These are phyloP conservation scores for Aspergillus sergii DNA, from an alignment of 2,329 filamentous ascomycete species.

Conservation along the genomic window DNA sequence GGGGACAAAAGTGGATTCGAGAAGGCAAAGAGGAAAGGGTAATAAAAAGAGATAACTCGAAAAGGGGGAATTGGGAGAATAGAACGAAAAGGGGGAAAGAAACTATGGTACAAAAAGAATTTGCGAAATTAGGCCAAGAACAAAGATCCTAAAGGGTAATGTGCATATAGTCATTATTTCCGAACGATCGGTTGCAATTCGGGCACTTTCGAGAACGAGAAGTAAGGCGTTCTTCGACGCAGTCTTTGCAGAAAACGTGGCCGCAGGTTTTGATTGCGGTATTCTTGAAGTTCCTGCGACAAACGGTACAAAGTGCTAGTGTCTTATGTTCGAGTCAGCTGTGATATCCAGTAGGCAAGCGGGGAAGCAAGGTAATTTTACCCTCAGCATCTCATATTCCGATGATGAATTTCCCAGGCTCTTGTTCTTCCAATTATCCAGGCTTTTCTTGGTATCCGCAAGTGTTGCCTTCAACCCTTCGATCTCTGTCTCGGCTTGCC, in stretches of 20 bases:
- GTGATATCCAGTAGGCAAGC: not conserved
- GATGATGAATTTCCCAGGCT: conserved; percentile 77
- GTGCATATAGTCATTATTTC: conserved; percentile 83
- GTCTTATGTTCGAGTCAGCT: conserved; percentile 54
- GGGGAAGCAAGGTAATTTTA: conserved; percentile 53
- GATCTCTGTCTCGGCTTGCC: conserved; percentile 69
- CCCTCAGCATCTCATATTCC: conserved; percentile 82
- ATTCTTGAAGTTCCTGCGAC: conserved; percentile 91
- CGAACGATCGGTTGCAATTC: conserved; percentile 89
- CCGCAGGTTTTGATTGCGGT: conserved; percentile 92
- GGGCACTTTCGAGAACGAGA: conserved; percentile 95
- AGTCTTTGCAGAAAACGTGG: conserved; percentile 89
- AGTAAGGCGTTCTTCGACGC: conserved; percentile 83
- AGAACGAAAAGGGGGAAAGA: conserved; percentile 22
- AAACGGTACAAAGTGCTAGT: conserved; percentile 86
- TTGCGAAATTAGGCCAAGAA: conserved; percentile 17
- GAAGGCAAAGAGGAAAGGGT: conserved; percentile 14
- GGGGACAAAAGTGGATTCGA: conserved; percentile 13
- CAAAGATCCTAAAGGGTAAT: conserved; percentile 43
- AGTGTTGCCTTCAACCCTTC: conserved; percentile 78
- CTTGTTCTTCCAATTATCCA: conserved; percentile 84
- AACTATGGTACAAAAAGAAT: conserved; percentile 38
- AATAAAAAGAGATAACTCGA: conserved; percentile 18
- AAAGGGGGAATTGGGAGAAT: conserved; percentile 14
- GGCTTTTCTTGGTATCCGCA: conserved; percentile 76